Base-by-base conservation (phyloP, 2,329 filamentous ascomycete genomes). In the Verticillium zaregamsianum region DNA sequence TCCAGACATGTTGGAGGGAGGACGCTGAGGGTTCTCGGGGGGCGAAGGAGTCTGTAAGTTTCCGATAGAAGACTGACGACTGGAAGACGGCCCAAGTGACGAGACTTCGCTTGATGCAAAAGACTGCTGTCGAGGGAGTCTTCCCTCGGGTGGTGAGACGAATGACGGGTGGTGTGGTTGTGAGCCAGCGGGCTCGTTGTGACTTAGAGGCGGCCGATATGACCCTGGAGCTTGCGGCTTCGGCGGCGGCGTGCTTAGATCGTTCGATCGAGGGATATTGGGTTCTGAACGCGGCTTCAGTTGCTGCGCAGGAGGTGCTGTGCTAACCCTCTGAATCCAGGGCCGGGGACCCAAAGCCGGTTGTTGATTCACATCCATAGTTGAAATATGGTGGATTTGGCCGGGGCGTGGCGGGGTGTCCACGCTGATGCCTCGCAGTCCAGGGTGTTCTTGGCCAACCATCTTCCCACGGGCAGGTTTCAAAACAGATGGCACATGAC, bases 11-110 rank as follows among this genome's bases (percentile, higher is more conserved):
- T 66, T 54, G 1, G 65, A 65, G 2, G 64, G 54, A 2, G 32
- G 23, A 1, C 64, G 63, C 39, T 61, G 63, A 4, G 17, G 12
- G 12, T 60, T 59, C 15, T 73, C 70, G 59, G 71, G 66, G 0
- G 72, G 72, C 0, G 72, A 73, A 1, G 71, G 72, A 0, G 69
- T 73, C 54, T 72, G 67, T 1, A 68, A 12, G 9, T 67, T 60
- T 40, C 62, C 23, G 8, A 55, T 61, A 0, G 67, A 69, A 2
- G 72, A 70, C 28, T 69, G 65, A 25, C 70, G 71, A 5, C 68
- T 67, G 1, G 68, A 65, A 0, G 70, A 64, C 2, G 72, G 72
- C 8, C 67, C 68, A 3, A 71, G 60, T 0, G 72, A 67, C 0
- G 70, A 74, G 17, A 73, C 64, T 3, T 70, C 66, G 6, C 62